Base-by-base conservation (phyloP, 495 filamentous ascomycete genomes). In the Chaetomidium leptoderma region DNA sequence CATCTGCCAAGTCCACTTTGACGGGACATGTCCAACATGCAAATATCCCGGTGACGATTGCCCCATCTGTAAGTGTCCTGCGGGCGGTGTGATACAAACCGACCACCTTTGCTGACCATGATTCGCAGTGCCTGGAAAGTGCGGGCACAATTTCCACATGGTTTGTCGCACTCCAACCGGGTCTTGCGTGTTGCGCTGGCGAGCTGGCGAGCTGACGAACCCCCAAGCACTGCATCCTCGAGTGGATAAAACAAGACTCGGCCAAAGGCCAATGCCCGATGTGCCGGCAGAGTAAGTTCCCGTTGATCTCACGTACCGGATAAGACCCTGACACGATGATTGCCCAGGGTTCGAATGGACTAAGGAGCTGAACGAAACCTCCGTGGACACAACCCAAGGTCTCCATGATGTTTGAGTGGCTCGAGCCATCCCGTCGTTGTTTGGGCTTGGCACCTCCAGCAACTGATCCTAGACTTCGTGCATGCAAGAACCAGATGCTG, bases 41-140 rank as follows among this genome's bases (percentile, higher is more conserved):
- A 95, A 95, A 80, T 97, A 89, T 69, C 93, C 93, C 17, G 93
- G 93, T 24, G 93, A 99, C 66, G 92, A 97, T 65, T 99, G 93
- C 74, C 84, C 87, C 24, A 77, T 99, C 46, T 73, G 93, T 97
- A 76, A 72, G 89, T 77, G 16, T 45, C 47, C 42, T 33, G 14
- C 0, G 4, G 11, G 4, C 32, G 32, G 4, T 14, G 29, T 44
- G 29, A n/a, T 26, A 39, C 40, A 23, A 33, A 26, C 21, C 16
- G n/a, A 35, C 32, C n/a, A n/a, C n/a, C n/a, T n/a, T 56, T 39
- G 39, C 58, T 60, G 16, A 58, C 24, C 13, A 26, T 51, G 6
- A 0, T 10, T 24, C 51, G 3, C 61, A 98, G 95, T 97, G 44
- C 89, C 90, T 45, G 95, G 95, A 19, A 93, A 90, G 73, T 99